Evolutionary conservation across 257 asterid species (phyloP).

Genomic region (Striga asiatica): DNA sequence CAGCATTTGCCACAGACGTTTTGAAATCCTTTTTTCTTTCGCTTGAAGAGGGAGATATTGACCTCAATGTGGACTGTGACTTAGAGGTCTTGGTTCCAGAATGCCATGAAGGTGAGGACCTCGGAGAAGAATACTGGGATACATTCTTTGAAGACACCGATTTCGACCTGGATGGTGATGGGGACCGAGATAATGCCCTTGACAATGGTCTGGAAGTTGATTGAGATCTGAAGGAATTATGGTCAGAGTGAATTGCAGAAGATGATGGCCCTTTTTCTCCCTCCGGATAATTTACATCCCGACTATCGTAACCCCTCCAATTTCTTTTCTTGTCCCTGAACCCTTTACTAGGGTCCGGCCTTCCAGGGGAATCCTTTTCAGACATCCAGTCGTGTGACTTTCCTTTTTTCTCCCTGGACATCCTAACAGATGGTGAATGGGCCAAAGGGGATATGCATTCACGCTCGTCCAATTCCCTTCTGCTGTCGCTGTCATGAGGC

Average conservation of each 20-base stretch:
- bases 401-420: slow-evolving; percentile 17
- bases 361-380: slow-evolving; percentile 12
- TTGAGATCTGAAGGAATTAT: slow-evolving; percentile 26
- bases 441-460: slow-evolving; percentile 2
- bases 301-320: slow-evolving; percentile 14
- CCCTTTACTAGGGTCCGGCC: slow-evolving; percentile 15
- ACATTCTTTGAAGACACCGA: slow-evolving; percentile 12
- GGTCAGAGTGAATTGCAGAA: slow-evolving; percentile 27
- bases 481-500: slow-evolving; percentile 28
- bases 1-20: slow-evolving; percentile 13
- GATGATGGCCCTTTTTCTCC: slow-evolving; percentile 27
- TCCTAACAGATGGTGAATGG: slow-evolving; percentile 1
- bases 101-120: slow-evolving; percentile 23
- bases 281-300: slow-evolving; percentile 20
- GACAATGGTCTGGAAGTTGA: slow-evolving; percentile 17
- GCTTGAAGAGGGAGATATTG: slow-evolving; percentile 26
- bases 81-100: slow-evolving; percentile 12
- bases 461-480: slow-evolving; percentile 21
- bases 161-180: slow-evolving; percentile 17
- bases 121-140: slow-evolving; percentile 17
- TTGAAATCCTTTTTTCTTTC: slow-evolving; percentile 12
- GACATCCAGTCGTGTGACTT: slow-evolving; percentile 1
- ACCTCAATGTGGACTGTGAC: slow-evolving; percentile 9
- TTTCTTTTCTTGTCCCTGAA: slow-evolving; percentile 24
- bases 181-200: not conserved